Base-by-base conservation (phyloP, 768 basidiomycete species). In the Tylopilus sp. region DNA sequence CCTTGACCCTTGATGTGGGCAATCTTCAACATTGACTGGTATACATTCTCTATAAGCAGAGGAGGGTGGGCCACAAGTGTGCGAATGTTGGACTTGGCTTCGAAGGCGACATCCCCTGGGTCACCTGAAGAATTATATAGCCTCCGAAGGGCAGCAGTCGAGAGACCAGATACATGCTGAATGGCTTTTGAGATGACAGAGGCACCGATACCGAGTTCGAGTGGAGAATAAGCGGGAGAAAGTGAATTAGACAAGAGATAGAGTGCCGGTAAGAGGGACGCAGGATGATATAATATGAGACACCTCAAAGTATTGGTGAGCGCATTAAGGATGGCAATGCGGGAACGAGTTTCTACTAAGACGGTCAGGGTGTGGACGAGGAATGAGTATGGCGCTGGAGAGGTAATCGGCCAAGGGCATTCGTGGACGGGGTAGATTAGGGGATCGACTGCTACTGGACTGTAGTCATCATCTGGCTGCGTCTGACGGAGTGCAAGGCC, bases 91-190 rank as follows among this genome's bases (percentile, higher is more conserved):
- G 83, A 82, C 65, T 87, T 92, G 11, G 92, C 91, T 52, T 83
- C 81, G 61, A 84, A 92, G 1, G 94, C 94, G 9, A 94, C 90
- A 64, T 94, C 91, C 0, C 94, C 94, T 24, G 83, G 79, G 69
- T 97, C 94, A 5, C 94, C 94, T 30, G 76, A 82, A 40, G 79
- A 72, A 56, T 84, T 86, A 66, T 90, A 89, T 14, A 92, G 68
- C 51, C 74, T 79, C 68, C 74, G 84, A 42, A 87, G 77, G 13
- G 85, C 78, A 9, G 75, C 67, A 19, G 76, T 60, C 6, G 80
- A 78, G 28, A 88, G 71, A 21, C 88, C 87, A 16, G 87, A 90
- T 29, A 87, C 79, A 54, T 84, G 78, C 61, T 83, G 85, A n/a
- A 90, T 80, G 8, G 86, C 81, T 53, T 80, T 83, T 1, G 83